Conservation (phyloP, 2,329 filamentous ascomycete genomes). For the Neofusicoccum ribis region DNA sequence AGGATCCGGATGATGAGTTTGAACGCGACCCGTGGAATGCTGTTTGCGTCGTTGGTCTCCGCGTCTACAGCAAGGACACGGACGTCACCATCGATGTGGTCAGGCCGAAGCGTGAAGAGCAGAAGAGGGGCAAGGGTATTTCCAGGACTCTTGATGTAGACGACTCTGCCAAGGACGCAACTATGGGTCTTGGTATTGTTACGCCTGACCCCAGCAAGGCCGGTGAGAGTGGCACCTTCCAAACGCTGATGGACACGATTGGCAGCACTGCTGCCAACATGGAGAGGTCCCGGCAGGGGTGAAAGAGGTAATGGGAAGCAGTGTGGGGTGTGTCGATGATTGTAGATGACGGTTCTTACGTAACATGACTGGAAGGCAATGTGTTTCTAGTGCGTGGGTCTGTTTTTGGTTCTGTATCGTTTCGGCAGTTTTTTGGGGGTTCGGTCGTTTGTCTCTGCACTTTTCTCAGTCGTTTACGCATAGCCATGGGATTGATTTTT, state of each 20-base stretch:
- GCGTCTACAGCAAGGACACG: conserved; percentile 57
- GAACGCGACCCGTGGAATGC: conserved; percentile 61
- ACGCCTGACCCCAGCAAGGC: neutral
- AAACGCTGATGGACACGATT: neutral
- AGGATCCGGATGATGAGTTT: conserved; percentile 45
- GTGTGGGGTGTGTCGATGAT: neutral
- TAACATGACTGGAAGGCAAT: neutral
- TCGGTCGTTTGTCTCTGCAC: neutral
- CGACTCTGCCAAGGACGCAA: conserved; percentile 42
- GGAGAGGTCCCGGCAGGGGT: conserved; percentile 1
- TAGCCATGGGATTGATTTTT: neutral
- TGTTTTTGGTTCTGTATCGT: neutral
- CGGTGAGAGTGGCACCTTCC: neutral
- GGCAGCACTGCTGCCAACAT: neutral
- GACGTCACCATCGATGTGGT: conserved; percentile 53
- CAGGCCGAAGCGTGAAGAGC: conserved; percentile 23
- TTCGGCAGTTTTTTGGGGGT: neutral
- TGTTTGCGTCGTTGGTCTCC: conserved; percentile 59
- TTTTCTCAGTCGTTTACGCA: conserved; percentile 6
- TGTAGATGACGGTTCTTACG: neutral
- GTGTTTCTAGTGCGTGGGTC: neutral
- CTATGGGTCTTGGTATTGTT: conserved; percentile 22
- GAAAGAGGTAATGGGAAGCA: neutral
- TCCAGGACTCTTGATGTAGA: conserved; percentile 36
- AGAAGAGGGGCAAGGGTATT: conserved; percentile 29